phyloP scores from a whole-genome alignment of 306 rosid species.

The Cicer bijugum region DNA sequence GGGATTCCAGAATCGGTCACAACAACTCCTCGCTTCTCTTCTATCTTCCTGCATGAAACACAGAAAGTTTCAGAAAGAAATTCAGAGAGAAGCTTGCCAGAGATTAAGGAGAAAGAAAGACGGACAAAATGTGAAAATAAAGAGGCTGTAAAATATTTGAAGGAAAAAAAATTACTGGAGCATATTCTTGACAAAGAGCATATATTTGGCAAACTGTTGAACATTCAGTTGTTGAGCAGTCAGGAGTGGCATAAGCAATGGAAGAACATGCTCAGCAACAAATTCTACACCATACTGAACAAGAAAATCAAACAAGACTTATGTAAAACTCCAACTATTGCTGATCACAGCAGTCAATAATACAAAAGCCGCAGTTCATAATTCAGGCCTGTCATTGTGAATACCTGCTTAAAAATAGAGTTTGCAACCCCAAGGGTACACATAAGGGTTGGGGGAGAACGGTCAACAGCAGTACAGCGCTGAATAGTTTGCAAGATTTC shows the following conservation, averaged over 20 bases:
- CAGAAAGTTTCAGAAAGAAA: conserved; percentile 30
- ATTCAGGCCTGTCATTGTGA: conserved; percentile 21
- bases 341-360: conserved; percentile 17
- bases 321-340: conserved; percentile 38
- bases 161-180: conserved; percentile 60
- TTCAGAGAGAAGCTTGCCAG: conserved; percentile 18
- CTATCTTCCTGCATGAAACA: conserved; percentile 72
- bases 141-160: background rate
- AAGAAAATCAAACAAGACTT: conserved; percentile 46
- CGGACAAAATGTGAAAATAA: conserved; percentile 13
- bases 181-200: conserved; percentile 97
- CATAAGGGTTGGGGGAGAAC: conserved; percentile 97
- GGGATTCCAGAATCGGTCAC: conserved; percentile 80
- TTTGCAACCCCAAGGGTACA: conserved; percentile 98
- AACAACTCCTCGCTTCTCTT: conserved; percentile 91
- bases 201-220: conserved; percentile 98
- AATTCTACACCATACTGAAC: conserved; percentile 90
- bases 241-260: conserved; percentile 78
- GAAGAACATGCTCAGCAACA: conserved; percentile 97
- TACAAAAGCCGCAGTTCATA: conserved; percentile 14
- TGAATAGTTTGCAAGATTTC: conserved; percentile 94
- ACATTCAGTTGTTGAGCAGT: conserved; percentile 90
- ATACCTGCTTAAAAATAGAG: conserved; percentile 89
- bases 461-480: conserved; percentile 97
- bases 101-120: conserved; percentile 15